phyloP scores from a whole-genome alignment of 768 basidiomycete species.

The Xerocomellus chrysenteron region DNA sequence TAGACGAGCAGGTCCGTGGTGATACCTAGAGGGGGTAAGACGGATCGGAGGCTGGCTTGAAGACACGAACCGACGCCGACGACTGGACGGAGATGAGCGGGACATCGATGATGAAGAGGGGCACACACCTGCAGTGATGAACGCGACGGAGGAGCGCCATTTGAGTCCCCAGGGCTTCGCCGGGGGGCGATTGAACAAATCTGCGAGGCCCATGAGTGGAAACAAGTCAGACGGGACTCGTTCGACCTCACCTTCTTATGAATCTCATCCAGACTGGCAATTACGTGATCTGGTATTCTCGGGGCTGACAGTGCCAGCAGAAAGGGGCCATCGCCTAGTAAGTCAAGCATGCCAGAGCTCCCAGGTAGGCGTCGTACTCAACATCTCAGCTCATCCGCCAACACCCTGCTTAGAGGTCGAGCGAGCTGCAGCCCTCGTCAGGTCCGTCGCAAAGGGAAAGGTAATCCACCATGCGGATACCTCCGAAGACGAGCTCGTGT shows the following conservation, averaged over 20 bases:
- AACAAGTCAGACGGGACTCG: too few species aligned
- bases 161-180: slow-evolving; percentile 43
- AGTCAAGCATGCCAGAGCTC: slow-evolving; percentile 40
- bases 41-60: too few species aligned
- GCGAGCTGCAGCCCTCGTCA: slow-evolving; percentile 57
- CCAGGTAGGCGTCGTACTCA: slow-evolving; percentile 40
- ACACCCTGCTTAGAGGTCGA: slow-evolving; percentile 56
- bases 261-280: neutral
- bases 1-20: slow-evolving; percentile 59
- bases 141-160: slow-evolving; percentile 61
- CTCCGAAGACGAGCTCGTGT: slow-evolving; percentile 61
- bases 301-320: too few species aligned
- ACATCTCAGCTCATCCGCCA: neutral
- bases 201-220: slow-evolving; percentile 10
- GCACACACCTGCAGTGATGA: slow-evolving; percentile 45
- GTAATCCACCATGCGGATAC: slow-evolving; percentile 57
- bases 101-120: neutral
- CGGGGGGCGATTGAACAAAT: neutral
- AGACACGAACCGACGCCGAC: slow-evolving; percentile 47
- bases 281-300: slow-evolving; percentile 5
- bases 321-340: too few species aligned
- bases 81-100: slow-evolving; percentile 28
- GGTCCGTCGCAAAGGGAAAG: slow-evolving; percentile 51
- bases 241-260: neutral
- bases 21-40: slow-evolving; percentile 28